phyloP scores from a whole-genome alignment of 352 stramenopile genomes.

The Globisporangium perplexum region DNA sequence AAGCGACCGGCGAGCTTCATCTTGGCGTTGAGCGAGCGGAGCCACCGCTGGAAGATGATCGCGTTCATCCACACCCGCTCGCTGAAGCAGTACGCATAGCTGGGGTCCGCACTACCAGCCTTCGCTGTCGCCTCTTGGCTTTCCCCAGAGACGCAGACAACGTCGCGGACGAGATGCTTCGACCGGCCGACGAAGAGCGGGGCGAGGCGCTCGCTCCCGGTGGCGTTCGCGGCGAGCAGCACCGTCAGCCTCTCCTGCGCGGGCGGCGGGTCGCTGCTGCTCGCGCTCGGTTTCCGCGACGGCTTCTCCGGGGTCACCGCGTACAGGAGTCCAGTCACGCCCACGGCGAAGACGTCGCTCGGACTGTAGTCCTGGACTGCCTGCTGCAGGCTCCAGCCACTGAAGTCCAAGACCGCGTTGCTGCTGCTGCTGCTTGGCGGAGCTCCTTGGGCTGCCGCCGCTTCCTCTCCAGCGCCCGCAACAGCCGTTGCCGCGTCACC shows the following conservation, averaged over 20 bases:
- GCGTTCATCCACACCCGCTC: constrained; percentile 22
- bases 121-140: constrained; percentile 2
- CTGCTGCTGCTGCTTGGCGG: no score
- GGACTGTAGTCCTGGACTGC: constrained; percentile 7
- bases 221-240: constrained; percentile 20
- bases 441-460: background rate
- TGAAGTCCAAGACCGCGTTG: background rate
- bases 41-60: constrained; percentile 25
- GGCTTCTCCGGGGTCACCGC: constrained; percentile 8
- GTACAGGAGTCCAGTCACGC: constrained; percentile 11
- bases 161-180: constrained; percentile 2
- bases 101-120: constrained; percentile 4
- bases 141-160: background rate
- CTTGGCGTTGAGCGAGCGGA: constrained; percentile 20
- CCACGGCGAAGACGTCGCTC: constrained; percentile 8
- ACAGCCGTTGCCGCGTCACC: background rate
- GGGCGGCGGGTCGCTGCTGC: background rate
- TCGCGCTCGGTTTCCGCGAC: background rate
- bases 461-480: background rate
- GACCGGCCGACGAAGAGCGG: constrained; percentile 20
- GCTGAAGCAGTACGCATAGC: constrained; percentile 23
- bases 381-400: constrained; percentile 6
- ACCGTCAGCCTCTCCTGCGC: constrained; percentile 10
- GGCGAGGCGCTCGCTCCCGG: constrained; percentile 19
- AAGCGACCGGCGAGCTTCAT: constrained; percentile 25